Evolutionary conservation across 495 filamentous ascomycete species (phyloP).

Genomic region (Xylaria intraflava): DNA sequence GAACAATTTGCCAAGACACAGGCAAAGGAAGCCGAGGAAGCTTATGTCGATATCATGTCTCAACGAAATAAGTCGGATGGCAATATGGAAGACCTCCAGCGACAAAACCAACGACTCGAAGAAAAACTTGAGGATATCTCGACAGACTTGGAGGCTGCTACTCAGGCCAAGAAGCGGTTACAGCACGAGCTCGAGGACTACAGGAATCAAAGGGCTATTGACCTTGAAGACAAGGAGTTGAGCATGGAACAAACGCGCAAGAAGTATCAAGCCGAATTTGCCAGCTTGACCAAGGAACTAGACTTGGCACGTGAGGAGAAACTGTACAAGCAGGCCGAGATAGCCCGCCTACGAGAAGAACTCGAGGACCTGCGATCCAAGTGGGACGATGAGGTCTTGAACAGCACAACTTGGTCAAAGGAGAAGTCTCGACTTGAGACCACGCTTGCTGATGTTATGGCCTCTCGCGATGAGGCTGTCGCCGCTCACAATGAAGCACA

Average conservation of each 20-base stretch:
- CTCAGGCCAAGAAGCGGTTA: slow-evolving; percentile 88
- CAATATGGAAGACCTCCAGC: slow-evolving; percentile 82
- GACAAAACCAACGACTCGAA: slow-evolving; percentile 80
- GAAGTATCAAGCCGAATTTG: slow-evolving; percentile 94
- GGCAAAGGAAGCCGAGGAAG: slow-evolving; percentile 83
- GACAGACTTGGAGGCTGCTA: slow-evolving; percentile 76
- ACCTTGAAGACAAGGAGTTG: slow-evolving; percentile 93
- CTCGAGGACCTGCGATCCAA: slow-evolving; percentile 91
- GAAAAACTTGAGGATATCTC: slow-evolving; percentile 88
- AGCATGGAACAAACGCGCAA: slow-evolving; percentile 95
- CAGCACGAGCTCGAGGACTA: slow-evolving; percentile 99
- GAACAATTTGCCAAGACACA: slow-evolving; percentile 92
- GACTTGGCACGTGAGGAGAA: slow-evolving; percentile 88
- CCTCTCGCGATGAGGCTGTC: slow-evolving; percentile 86
- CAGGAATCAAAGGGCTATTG: slow-evolving; percentile 86
- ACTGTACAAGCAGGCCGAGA: slow-evolving; percentile 55
- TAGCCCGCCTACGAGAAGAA: slow-evolving; percentile 77
- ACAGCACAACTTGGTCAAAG: slow-evolving; percentile 96
- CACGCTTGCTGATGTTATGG: slow-evolving; percentile 80
- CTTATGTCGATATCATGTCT: slow-evolving; percentile 80
- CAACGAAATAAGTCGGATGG: slow-evolving; percentile 88
- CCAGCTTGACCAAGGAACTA: slow-evolving; percentile 79
- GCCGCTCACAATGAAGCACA: slow-evolving; percentile 93
- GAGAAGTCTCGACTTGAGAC: slow-evolving; percentile 91
- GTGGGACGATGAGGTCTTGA: slow-evolving; percentile 98